These are phyloP conservation scores for Mrakia gelida DNA, from an alignment of 768 basidiomycete species.

Conservation along the genomic window DNA sequence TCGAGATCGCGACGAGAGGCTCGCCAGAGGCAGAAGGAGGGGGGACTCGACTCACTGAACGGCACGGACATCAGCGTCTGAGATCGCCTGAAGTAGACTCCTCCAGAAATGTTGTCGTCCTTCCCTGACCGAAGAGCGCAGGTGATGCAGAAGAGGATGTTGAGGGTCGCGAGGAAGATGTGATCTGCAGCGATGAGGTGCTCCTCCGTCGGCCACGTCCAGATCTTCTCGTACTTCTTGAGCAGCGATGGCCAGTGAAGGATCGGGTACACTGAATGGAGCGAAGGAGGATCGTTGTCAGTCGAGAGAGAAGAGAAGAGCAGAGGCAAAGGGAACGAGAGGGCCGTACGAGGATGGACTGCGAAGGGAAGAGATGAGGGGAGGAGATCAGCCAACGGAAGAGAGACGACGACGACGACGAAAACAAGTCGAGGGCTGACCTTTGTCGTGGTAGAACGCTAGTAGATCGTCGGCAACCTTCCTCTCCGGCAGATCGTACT, in stretches of 20 bases:
- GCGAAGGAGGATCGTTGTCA: neutral
- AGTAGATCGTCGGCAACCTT: neutral
- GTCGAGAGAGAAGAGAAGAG: no score
- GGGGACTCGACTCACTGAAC: slow-evolving; percentile 5
- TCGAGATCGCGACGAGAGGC: neutral
- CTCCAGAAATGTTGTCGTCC: slow-evolving; percentile 1
- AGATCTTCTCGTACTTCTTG: neutral
- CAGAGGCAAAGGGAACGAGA: neutral
- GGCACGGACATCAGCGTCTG: slow-evolving; percentile 13
- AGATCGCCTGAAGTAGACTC: slow-evolving; percentile 1
- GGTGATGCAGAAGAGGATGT: slow-evolving; percentile 15
- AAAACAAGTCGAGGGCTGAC: neutral
- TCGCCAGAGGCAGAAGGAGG: neutral
- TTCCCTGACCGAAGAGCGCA: slow-evolving; percentile 17
- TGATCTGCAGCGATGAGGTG: slow-evolving; percentile 7
- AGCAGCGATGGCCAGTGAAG: slow-evolving; percentile 13
- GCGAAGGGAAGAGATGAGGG: neutral
- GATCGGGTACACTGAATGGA: slow-evolving; percentile 9
- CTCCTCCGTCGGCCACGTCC: neutral
- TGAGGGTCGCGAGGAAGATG: slow-evolving; percentile 21
- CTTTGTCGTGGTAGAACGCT: slow-evolving; percentile 6
- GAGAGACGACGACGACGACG: neutral
- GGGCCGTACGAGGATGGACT: neutral
- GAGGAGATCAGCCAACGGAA: neutral
- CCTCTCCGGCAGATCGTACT: slow-evolving; percentile 17